Conservation (phyloP, 148 eudicot genomes). For the Hydrangea macrophylla region DNA sequence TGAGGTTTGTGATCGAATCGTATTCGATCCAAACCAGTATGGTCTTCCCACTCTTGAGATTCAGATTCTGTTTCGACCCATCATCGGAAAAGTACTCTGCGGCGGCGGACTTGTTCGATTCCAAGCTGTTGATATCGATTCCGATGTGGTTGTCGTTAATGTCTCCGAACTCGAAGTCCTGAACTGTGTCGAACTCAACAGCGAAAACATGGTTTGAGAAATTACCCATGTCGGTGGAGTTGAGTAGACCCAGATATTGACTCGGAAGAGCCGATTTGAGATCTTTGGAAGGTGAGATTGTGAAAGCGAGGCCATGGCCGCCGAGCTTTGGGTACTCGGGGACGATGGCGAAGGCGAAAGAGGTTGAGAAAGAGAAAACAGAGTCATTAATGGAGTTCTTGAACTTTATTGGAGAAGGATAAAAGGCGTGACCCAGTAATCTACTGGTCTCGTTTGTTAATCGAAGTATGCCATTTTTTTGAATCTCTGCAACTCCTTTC, state of each 20-base stretch:
- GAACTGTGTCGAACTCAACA: constrained; percentile 50
- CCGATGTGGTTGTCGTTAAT: constrained; percentile 54
- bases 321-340: constrained; percentile 36
- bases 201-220: constrained; percentile 41
- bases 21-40: constrained; percentile 45
- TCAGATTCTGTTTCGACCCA: constrained; percentile 15
- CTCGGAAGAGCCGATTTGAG: constrained; percentile 31
- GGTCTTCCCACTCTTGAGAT: constrained; percentile 30
- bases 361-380: constrained; percentile 47
- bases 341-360: constrained; percentile 49
- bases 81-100: constrained; percentile 25
- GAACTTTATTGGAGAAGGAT: constrained; percentile 42
- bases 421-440: constrained; percentile 42
- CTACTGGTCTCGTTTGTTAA: constrained; percentile 44
- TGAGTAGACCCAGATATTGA: constrained; percentile 50
- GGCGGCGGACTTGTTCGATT: constrained; percentile 20
- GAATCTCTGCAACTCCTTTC: constrained; percentile 34
- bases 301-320: constrained; percentile 55
- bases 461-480: constrained; percentile 33
- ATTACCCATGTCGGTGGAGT: constrained; percentile 30
- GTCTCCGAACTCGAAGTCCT: constrained; percentile 34
- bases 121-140: constrained; percentile 35
- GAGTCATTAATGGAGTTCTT: constrained; percentile 21
- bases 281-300: constrained; percentile 37
- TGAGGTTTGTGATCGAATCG: constrained; percentile 20